Conservation (phyloP, 2,329 filamentous ascomycete genomes). For the Epichloe glyceriae region DNA sequence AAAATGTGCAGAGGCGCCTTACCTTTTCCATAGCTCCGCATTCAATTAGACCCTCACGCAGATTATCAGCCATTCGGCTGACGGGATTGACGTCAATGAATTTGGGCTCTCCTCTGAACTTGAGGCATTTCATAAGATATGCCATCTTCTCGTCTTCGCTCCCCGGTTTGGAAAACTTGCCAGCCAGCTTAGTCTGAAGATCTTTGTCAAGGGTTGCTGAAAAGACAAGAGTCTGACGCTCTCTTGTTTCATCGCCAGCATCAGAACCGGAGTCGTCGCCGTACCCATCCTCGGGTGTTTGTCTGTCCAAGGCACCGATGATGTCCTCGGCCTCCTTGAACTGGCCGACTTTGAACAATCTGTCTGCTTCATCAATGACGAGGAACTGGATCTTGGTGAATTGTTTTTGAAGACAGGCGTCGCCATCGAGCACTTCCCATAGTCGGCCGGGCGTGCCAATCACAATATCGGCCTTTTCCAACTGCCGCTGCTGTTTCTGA, state of each 20-base stretch:
- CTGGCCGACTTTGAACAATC: slow-evolving; percentile 80
- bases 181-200: slow-evolving; percentile 79
- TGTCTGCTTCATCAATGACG: slow-evolving; percentile 88
- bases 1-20: slow-evolving; percentile 10
- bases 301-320: slow-evolving; percentile 61
- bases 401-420: slow-evolving; percentile 52
- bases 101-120: slow-evolving; percentile 74
- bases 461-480: slow-evolving; percentile 80
- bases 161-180: slow-evolving; percentile 37
- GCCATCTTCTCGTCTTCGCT: slow-evolving; percentile 75
- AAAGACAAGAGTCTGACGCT: slow-evolving; percentile 84
- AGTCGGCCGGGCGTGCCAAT: slow-evolving; percentile 83
- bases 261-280: slow-evolving; percentile 28
- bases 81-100: slow-evolving; percentile 88
- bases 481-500: slow-evolving; percentile 83
- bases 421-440: slow-evolving; percentile 84
- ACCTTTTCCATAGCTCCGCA: slow-evolving; percentile 90
- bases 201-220: slow-evolving; percentile 91
- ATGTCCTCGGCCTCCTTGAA: slow-evolving; percentile 93
- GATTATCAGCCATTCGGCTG: slow-evolving; percentile 71
- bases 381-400: slow-evolving; percentile 69
- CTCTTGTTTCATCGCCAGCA: slow-evolving; percentile 28
- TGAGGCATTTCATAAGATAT: slow-evolving; percentile 79
- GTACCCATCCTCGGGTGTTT: slow-evolving; percentile 46
- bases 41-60: slow-evolving; percentile 85